Base-by-base conservation (phyloP, 2,329 filamentous ascomycete species). In the Nemania abortiva region DNA sequence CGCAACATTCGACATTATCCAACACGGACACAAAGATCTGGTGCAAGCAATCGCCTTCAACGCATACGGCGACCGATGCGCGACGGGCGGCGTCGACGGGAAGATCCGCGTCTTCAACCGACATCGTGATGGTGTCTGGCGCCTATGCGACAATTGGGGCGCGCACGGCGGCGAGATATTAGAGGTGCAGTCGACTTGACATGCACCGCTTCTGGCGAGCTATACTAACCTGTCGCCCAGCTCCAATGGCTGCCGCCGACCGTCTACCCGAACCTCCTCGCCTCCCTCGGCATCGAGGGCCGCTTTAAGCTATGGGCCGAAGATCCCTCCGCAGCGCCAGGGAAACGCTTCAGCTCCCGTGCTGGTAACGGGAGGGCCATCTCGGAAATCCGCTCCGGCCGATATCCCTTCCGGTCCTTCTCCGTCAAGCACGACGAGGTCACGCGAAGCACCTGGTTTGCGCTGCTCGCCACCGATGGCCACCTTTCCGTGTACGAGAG, bases 191-290 rank as follows among this genome's bases (percentile, higher is more conserved):
- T 63, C 47, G 11, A 34, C 20, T 53, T 34, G 27, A 37, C 61
- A 54, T 27, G 18, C 15, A 18, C 45, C 18, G 37, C 55, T 27
- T 18, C 9, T 24, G 13, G 29, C 13, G 13, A 20, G 31, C 10
- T 45, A 55, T 68, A 61, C 70, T 74, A 70, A 75, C 72, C 70
- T 70, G 71, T 67, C 45, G 10, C 55, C 57, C 77, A 95, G 93
- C 90, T 97, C 63, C 93, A 96, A 85, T 98, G 95, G 95, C 92
- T 97, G 66, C 93, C 94, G 0, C 92, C 94, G 0, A 95, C 93
- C 71, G 90, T 96, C 68, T 96, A 96, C 74, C 94, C 89, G 45
- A 90, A 96, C 77, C 89, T 97, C 75, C 85, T 98, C 74, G 95
- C 91, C 65, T 97, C 92, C 63, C 92, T 98, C 68, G 94, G 93